These are phyloP conservation scores for Penicillium sp. DNA, from an alignment of 2,329 filamentous ascomycete genomes.

Conservation along the genomic window DNA sequence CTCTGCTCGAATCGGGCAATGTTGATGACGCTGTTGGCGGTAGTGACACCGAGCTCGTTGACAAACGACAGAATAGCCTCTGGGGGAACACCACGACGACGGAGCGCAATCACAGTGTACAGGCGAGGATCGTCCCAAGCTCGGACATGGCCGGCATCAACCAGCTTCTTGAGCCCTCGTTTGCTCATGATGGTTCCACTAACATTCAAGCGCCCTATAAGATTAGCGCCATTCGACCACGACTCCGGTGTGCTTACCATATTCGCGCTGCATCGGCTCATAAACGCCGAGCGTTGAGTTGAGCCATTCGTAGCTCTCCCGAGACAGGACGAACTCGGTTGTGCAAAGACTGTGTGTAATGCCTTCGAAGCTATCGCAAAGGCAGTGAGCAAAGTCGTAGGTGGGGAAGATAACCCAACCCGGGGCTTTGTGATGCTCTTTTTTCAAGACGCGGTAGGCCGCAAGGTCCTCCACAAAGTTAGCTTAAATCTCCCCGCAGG, in stretches of 20 bases:
- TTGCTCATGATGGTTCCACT: slow-evolving; percentile 87
- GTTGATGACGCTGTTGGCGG: slow-evolving; percentile 77
- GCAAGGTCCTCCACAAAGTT: slow-evolving; percentile 65
- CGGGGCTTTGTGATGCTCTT: slow-evolving; percentile 61
- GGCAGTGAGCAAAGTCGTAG: slow-evolving; percentile 72
- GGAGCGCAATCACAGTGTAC: slow-evolving; percentile 83
- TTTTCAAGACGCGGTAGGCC: slow-evolving; percentile 81
- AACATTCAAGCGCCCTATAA: slow-evolving; percentile 67
- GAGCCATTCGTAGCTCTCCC: slow-evolving; percentile 90
- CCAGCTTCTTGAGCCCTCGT: slow-evolving; percentile 78
- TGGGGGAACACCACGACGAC: slow-evolving; percentile 83
- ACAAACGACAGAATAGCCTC: slow-evolving; percentile 89
- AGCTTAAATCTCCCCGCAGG: background rate
- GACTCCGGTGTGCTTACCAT: slow-evolving; percentile 47
- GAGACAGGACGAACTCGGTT: slow-evolving; percentile 83
- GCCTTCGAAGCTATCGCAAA: slow-evolving; percentile 89
- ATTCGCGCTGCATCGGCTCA: slow-evolving; percentile 93
- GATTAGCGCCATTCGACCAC: background rate
- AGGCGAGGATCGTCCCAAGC: slow-evolving; percentile 92
- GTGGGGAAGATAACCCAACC: slow-evolving; percentile 91
- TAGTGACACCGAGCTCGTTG: slow-evolving; percentile 89
- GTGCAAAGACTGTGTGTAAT: slow-evolving; percentile 95
- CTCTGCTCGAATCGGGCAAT: slow-evolving; percentile 82
- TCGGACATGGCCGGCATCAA: slow-evolving; percentile 76
- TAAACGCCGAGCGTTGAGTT: slow-evolving; percentile 82